A percentile compares a stretch with the other conserved stretches of the same genome.
These are phyloP conservation scores for Tulasnella sp. DNA, from an alignment of 768 basidiomycete species.

Conservation along the genomic window DNA sequence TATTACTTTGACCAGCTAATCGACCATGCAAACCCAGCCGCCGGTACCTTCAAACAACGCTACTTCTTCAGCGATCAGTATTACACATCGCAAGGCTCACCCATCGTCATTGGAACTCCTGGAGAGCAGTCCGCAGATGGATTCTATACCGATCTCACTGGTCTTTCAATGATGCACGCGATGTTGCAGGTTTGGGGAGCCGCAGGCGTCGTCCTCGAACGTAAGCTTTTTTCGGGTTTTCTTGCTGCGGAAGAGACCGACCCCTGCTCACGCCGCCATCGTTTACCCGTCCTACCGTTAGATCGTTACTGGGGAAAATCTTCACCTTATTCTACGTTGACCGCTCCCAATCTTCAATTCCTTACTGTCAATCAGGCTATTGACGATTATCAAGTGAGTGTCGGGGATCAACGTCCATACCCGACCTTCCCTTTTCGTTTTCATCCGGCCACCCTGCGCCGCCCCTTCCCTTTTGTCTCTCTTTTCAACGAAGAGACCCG, in stretches of 20 bases:
- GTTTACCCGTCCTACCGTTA: neutral
- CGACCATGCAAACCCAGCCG: constrained; percentile 18
- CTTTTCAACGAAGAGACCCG: neutral
- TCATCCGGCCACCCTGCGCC: neutral
- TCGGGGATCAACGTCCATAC: neutral
- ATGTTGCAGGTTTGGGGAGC: constrained; percentile 12
- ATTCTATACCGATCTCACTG: neutral
- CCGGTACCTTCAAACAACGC: constrained; percentile 23
- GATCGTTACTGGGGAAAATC: constrained; percentile 17
- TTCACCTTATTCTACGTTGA: constrained; percentile 7
- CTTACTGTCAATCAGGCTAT: constrained; percentile 7
- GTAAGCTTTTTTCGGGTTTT: neutral
- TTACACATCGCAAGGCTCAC: constrained; percentile 1
- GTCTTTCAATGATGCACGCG: neutral
- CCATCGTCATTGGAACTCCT: constrained; percentile 15
- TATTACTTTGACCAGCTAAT: constrained; percentile 22
- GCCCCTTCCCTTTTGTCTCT: neutral
- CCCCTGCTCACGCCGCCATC: neutral
- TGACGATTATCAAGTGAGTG: constrained; percentile 9
- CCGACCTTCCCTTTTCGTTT: neutral
- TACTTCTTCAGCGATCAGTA: constrained; percentile 16
- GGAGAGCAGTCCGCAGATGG: constrained; percentile 15
- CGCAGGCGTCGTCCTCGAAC: constrained; percentile 20
- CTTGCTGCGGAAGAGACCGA: neutral
- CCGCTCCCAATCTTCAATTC: constrained; percentile 5